Percentiles rank a stretch among this genome's conserved stretches.
These are phyloP conservation scores for Aspergillus calidoustus DNA, from an alignment of 2,329 filamentous ascomycete species.

Conservation along the genomic window DNA sequence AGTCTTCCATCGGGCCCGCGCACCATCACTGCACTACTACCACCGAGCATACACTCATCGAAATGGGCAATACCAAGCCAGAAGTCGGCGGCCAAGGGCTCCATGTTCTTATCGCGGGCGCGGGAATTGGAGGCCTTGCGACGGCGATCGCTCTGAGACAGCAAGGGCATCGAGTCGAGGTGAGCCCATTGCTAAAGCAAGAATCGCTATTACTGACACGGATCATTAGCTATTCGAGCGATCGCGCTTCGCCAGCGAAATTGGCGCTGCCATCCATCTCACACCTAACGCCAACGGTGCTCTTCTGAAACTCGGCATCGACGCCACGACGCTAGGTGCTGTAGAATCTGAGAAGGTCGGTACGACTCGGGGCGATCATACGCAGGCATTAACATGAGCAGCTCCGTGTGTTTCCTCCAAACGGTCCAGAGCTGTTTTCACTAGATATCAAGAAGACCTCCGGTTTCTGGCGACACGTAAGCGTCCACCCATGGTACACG, in stretches of 20 bases:
- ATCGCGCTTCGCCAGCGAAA: constrained; percentile 60
- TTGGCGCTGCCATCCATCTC: constrained; percentile 66
- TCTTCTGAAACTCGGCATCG: constrained; percentile 52
- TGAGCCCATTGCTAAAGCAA: constrained; percentile 1
- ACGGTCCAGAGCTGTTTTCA: constrained; percentile 39
- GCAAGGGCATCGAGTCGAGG: constrained; percentile 55
- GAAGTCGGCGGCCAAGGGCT: constrained; percentile 23
- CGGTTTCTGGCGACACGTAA: constrained; percentile 37
- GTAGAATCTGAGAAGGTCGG: constrained; percentile 34
- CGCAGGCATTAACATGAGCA: constrained; percentile 10
- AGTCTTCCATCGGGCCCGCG: not conserved
- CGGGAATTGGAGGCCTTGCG: constrained; percentile 40
- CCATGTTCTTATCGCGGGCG: constrained; percentile 39
- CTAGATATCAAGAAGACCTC: constrained; percentile 26
- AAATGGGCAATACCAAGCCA: constrained; percentile 23
- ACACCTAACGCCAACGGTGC: constrained; percentile 66
- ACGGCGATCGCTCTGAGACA: constrained; percentile 56
- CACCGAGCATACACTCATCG: constrained; percentile 1
- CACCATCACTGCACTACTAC: not conserved
- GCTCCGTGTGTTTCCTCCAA: constrained; percentile 43
- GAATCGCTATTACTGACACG: not conserved
- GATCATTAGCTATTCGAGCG: constrained; percentile 58
- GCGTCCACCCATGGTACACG: not conserved
- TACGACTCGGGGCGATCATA: not conserved
- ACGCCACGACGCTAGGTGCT: constrained; percentile 47